phyloP scores from a whole-genome alignment of 73 alveolate species.

The Blepharisma stoltei region DNA sequence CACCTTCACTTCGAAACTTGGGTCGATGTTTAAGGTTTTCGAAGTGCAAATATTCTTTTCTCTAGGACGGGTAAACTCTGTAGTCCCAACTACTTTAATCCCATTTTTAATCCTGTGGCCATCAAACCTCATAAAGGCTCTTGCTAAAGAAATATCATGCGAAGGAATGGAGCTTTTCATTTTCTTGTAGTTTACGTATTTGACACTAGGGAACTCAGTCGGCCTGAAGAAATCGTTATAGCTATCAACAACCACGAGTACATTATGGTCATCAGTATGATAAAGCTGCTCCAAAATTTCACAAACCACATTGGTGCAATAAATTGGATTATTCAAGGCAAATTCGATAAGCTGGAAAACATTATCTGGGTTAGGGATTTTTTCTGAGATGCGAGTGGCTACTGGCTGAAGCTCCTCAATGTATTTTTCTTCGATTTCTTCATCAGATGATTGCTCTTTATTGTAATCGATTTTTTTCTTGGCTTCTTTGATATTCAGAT shows the following conservation, averaged over 20 bases:
- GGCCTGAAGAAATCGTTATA: conserved; percentile 59
- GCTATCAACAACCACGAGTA: conserved; percentile 48
- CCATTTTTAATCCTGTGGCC: conserved; percentile 71
- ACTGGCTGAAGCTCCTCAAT: conserved; percentile 30
- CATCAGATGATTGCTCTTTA: no score
- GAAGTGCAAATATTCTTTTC: conserved; percentile 41
- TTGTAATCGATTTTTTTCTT: no score
- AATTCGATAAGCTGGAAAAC: conserved; percentile 50
- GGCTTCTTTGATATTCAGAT: not conserved
- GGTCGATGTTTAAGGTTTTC: conserved; percentile 39
- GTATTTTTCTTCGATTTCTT: not conserved
- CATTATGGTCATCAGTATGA: conserved; percentile 47
- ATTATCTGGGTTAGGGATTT: conserved; percentile 51
- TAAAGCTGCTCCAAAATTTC: conserved; percentile 57
- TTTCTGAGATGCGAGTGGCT: conserved; percentile 35
- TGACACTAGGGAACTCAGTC: conserved; percentile 42
- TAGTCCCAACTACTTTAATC: conserved; percentile 43
- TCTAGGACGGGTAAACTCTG: conserved; percentile 34
- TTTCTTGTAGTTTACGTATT: conserved; percentile 46
- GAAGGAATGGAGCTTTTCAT: conserved; percentile 49
- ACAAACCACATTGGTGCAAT: conserved; percentile 52
- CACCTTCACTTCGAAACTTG: conserved; percentile 41
- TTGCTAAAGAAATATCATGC: conserved; percentile 52
- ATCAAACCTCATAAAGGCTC: conserved; percentile 60
- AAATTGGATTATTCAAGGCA: conserved; percentile 45